Percentiles rank a stretch among this genome's conserved stretches.
Conservation (phyloP, 495 filamentous ascomycete genomes). For the Trichoderma asperelloides region DNA sequence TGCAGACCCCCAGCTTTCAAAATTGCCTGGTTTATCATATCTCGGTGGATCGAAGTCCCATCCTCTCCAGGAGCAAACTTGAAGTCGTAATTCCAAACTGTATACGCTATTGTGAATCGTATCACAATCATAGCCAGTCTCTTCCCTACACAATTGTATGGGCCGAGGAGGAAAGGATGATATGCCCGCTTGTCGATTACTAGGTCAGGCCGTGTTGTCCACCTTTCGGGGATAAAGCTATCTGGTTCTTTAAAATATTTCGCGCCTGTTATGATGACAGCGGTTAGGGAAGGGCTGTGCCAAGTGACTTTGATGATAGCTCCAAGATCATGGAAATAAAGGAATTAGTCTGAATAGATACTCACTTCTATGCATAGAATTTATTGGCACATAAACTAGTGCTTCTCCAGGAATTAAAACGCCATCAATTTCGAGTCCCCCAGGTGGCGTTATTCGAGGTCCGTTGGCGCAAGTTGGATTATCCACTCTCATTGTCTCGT, state of each 20-base stretch:
- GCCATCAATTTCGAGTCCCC: not conserved
- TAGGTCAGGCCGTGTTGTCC: not conserved
- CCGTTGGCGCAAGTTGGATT: not conserved
- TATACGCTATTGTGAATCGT: conserved; percentile 19
- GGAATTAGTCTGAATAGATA: not conserved
- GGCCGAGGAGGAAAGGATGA: conserved; percentile 5
- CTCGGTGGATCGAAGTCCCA: conserved; percentile 13
- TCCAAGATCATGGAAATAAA: not conserved
- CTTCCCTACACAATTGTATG: conserved; percentile 23
- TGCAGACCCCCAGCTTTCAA: conserved; percentile 14
- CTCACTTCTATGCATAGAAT: not conserved
- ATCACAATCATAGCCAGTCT: conserved; percentile 23
- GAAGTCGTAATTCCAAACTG: conserved; percentile 13
- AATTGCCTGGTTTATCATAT: conserved; percentile 14
- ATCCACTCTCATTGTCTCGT: not conserved
- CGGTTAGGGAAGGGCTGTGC: not conserved
- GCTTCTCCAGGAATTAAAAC: not conserved
- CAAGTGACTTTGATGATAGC: not conserved
- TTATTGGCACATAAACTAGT: not conserved
- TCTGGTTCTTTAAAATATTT: not conserved
- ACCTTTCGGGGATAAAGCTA: not conserved
- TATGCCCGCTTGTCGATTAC: not conserved
- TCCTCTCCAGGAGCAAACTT: conserved; percentile 17
- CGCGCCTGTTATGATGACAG: not conserved
- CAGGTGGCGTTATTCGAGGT: not conserved